phyloP scores from a whole-genome alignment of 2,329 filamentous ascomycete species.

The Penicillium sp. region DNA sequence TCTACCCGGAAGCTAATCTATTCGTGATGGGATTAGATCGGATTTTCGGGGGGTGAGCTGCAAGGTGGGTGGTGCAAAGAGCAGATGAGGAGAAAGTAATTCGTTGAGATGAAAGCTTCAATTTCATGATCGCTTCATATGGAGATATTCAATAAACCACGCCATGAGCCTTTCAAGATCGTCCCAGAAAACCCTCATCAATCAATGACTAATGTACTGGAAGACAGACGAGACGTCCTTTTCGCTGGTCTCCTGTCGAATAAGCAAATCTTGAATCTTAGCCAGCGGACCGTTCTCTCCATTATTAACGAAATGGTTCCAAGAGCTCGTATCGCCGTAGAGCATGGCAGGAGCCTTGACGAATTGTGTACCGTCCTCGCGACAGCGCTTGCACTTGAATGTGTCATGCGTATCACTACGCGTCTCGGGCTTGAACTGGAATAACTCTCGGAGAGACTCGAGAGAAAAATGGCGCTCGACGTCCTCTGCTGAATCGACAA shows the following conservation, averaged over 20 bases:
- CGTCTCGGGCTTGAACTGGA: slow-evolving; percentile 85
- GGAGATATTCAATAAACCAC: background rate
- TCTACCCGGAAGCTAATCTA: no score
- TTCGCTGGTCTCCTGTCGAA: slow-evolving; percentile 81
- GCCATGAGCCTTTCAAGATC: background rate
- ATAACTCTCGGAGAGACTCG: slow-evolving; percentile 87
- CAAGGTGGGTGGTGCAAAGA: background rate
- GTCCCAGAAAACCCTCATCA: background rate
- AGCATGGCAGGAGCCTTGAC: slow-evolving; percentile 93
- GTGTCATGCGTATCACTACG: slow-evolving; percentile 95
- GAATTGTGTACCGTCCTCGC: slow-evolving; percentile 79
- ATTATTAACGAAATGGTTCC: slow-evolving; percentile 94
- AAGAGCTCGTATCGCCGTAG: slow-evolving; percentile 97
- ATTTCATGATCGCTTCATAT: slow-evolving; percentile 2
- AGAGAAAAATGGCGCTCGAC: slow-evolving; percentile 95
- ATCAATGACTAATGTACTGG: slow-evolving; percentile 92
- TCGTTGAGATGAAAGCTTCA: background rate
- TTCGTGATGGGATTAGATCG: no score
- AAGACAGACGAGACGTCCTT: slow-evolving; percentile 90
- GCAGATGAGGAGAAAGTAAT: background rate
- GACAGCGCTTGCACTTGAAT: slow-evolving; percentile 96
- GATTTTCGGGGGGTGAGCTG: no score
- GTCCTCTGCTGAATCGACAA: slow-evolving; percentile 94
- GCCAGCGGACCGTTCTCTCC: slow-evolving; percentile 66
- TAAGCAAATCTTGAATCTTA: slow-evolving; percentile 84